Evolutionary conservation across 164 flowering plant species (phyloP), one percentile per base, ranked within the genome.

Genomic region (Santalum album): DNA sequence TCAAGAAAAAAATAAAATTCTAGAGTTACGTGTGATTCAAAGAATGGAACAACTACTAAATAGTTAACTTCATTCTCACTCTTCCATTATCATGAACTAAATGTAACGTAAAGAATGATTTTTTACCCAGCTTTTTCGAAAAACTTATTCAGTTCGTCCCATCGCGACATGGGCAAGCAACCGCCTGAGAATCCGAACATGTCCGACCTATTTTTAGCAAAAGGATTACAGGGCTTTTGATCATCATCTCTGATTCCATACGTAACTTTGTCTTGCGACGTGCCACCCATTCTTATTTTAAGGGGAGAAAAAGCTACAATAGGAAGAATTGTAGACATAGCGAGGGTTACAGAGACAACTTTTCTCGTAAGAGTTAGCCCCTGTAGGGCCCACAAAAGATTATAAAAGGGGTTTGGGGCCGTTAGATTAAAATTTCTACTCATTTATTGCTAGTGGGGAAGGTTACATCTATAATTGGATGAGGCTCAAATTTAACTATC

Each of bases 261-360:
- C 25, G 63, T 22, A 12, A 75, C 67, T 44, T 55, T 61, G 49
- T 75, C 76, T 55, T 71, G 67, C 44, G 71, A 60, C 2, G 73
- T 54, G 20, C 78, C 78, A 4, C 78, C 78, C 38, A 74, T 15
- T 46, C 78, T 56, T 2, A 71, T 36, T 57, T 59, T 68, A 42
- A 71, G 29, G 11, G 68, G 65, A 10, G 69, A 56, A 47, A 74
- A 74, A 0, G 75, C 75, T 73, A 53, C 60, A 43, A 53, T n/a
- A 45, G 2, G 18, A 49, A 22, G 24, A 52, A 23, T 12, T 43
- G 47, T 16, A 43, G 5, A n/a, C n/a, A n/a, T n/a, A n/a, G n/a
- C n/a, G n/a, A n/a, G n/a, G n/a, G n/a, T n/a, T n/a, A n/a, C n/a
- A n/a, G n/a, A n/a, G n/a, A n/a, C n/a, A n/a, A n/a, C n/a, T n/a